Base-by-base conservation (phyloP, 352 stramenopile species). In the Globisporangium alternatum region DNA sequence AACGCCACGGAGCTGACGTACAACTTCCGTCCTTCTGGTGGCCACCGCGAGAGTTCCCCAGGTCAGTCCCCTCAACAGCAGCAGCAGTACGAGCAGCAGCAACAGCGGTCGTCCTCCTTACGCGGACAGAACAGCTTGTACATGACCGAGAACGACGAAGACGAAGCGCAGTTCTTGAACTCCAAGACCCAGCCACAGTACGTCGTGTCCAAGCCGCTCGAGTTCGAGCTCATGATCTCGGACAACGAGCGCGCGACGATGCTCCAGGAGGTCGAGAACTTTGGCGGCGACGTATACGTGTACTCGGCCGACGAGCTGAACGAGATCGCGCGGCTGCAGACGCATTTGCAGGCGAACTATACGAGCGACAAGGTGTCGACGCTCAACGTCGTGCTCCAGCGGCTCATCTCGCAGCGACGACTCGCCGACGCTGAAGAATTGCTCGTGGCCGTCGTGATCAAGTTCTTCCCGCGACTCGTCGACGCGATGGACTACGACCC, bases 401-500 rank as follows among this genome's bases (percentile, higher is more conserved):
- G 69, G 28, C 72, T 83, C 22, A 68, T 88, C 30, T 64, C 69
- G 39, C 68, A 74, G 33, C 71, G 65, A 5, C 71, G 63, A 6
- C 70, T 84, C 57, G 59, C 59, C 17, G 73, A 85, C 7, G 80
- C 79, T 12, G 81, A 92, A 45, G 77, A 92, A 47, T 43, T 94
- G 55, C 66, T 94, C 10, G 75, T 76, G 1, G 71, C 90, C 54
- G 70, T 89, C 21, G 83, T 92, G 31, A 60, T 87, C 31, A 76
- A 77, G 22, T 77, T 83, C 56, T 92, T 91, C 54, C 78, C 85
- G 21, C 64, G 70, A 12, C 77, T 94, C 4, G 74, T 91, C 17
- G 86, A 94, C 56, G 86, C 83, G 17, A 90, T 92, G 78, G 86
- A 94, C 45, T 84, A 89, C 69, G 86, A 94, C 53, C 82, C 83